These are phyloP conservation scores for Akebia trifoliata DNA, from an alignment of 164 flowering plant species.

Conservation along the genomic window DNA sequence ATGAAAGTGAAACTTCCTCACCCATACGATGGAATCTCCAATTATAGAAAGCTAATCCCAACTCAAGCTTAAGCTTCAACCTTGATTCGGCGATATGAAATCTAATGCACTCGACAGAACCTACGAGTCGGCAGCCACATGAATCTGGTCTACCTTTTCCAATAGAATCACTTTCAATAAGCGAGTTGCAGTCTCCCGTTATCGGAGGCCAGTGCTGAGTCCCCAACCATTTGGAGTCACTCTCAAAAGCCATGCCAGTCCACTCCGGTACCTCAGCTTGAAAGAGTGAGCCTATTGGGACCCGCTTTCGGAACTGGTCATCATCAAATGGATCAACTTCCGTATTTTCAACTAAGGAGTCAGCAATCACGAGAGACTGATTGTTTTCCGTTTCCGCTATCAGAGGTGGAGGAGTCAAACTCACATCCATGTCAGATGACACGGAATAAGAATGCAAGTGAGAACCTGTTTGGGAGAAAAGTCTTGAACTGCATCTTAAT, in stretches of 20 bases:
- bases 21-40: conserved; percentile 79
- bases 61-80: conserved; percentile 46
- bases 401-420: conserved; percentile 5
- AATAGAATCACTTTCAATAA: conserved; percentile 47
- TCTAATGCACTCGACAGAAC: conserved; percentile 60
- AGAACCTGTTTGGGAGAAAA: conserved; percentile 26
- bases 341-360: conserved; percentile 22
- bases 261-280: conserved; percentile 76
- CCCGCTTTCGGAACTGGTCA: conserved; percentile 16
- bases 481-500: conserved; percentile 38
- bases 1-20: conserved; percentile 50
- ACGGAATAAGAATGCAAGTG: conserved; percentile 19
- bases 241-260: conserved; percentile 40
- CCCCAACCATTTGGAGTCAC: conserved; percentile 78
- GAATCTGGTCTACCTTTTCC: conserved; percentile 72
- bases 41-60: conserved; percentile 51
- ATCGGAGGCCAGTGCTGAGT: conserved; percentile 59
- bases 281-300: conserved; percentile 48
- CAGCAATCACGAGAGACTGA: conserved; percentile 12
- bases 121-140: conserved; percentile 55
- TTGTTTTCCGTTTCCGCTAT: conserved; percentile 7
- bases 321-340: conserved; percentile 15
- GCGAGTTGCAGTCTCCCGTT: conserved; percentile 10
- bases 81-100: conserved; percentile 63
- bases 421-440: conserved; percentile 18